Conservation (phyloP, 2,329 filamentous ascomycete genomes). For the Blumeria hordei region DNA sequence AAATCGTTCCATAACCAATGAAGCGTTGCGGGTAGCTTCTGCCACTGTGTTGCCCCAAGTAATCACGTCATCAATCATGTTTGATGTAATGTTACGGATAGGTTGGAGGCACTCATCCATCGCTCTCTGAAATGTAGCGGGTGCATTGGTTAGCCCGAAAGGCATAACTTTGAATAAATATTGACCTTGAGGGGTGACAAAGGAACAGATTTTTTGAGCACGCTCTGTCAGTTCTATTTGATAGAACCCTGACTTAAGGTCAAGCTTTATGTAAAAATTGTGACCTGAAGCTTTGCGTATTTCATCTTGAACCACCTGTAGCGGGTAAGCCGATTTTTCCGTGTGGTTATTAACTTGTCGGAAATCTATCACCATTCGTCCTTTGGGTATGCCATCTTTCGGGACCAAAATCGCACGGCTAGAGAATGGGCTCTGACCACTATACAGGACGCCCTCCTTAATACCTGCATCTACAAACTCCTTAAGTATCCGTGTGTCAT, state of each 20-base stretch:
- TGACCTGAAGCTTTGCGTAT: not conserved
- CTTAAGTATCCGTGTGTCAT: not conserved
- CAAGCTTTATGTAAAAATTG: not conserved
- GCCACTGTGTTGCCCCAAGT: not conserved
- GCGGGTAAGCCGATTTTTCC: not conserved
- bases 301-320: not conserved
- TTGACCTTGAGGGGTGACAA: not conserved
- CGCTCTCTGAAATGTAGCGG: not conserved
- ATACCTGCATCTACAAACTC: not conserved
- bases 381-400: not conserved
- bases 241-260: not conserved
- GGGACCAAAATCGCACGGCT: not conserved
- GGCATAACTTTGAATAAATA: not conserved
- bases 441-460: not conserved
- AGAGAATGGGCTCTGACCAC: not conserved
- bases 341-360: not conserved
- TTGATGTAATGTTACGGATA: conserved; percentile 1
- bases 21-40: not conserved
- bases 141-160: not conserved
- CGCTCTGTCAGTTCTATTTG: conserved; percentile 1
- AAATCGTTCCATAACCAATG: not conserved
- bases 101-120: not conserved
- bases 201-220: not conserved
- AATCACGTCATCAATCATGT: not conserved
- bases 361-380: not conserved